Evolutionary conservation across 805 yeast species (phyloP), one percentile per base, ranked within the genome.

Genomic region (Starmerella floricola): DNA sequence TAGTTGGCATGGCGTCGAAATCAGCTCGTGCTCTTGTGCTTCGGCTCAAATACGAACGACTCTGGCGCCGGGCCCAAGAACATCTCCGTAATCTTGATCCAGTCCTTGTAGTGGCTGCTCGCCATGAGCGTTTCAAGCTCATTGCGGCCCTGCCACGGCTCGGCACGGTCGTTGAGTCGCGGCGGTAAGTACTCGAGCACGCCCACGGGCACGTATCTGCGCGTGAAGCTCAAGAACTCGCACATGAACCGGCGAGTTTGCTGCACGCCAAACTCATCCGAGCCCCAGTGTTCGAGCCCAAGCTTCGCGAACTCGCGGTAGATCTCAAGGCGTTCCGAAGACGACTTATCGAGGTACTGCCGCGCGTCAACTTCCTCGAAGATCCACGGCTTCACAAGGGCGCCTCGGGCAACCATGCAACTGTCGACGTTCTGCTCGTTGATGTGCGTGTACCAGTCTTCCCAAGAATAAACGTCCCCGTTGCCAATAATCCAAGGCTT

Each of bases 391-490:
- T 91, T 91, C 59, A 91, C 87, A 50, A 91, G 71, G 2, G 97
- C 97, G 42, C 97, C 98, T 56, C 99, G 73, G 2, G 97, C 98
- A 41, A 91, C 84, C 96, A 93, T 91, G 15, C 86, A 94, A 24
- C 91, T 76, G 63, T 91, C 98, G 44, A 88, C 77, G 18, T 81
- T 80, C 24, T 73, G 73, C 36, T 76, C 72, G 15, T 65, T 65
- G 32, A 78, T 67, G 10, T 80, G 86, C 27, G 67, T 69, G 60
- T 84, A 73, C 94, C 95, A 91, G 58, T 91, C 97, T 55, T 81
- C 81, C 64, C 72, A 76, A 16, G 84, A 79, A 65, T 69, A 87
- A 36, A 85, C 74, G 59, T 91, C 99, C 39, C 99, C 99, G 56
- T 91, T 91, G 21, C 98, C 99, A 41, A 91, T 72, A 48, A 91